Evolutionary conservation across 495 filamentous ascomycete genomes (phyloP), one percentile per base, ranked within the genome.

Genomic region (Hypoxylon rickii): DNA sequence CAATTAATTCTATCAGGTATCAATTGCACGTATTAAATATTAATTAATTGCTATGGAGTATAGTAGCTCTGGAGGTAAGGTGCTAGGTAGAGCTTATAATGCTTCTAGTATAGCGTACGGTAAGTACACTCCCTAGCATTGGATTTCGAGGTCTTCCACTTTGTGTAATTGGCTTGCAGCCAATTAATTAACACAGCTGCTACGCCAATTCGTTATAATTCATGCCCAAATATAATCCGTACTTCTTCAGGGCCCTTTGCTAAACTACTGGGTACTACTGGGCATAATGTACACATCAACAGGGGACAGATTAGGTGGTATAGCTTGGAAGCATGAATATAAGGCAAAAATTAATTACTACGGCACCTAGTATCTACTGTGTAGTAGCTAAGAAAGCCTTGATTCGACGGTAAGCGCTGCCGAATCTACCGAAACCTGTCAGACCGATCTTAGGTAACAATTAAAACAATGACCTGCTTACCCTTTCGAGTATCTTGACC

Each of bases 401-500:
- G 36, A 44, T 50, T 36, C 29, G 26, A 43, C 33, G 34, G 51
- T 61, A 61, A 26, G 44, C 44, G 34, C 40, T 55, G 18, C 58
- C 51, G 58, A 55, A 51, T 50, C 51, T 61, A 51, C 58, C 58
- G 51, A 58, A 29, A 46, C 22, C 54, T 57, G 8, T 21, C 29
- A 40, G 40, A 39, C 41, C 46, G 42, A 46, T 43, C 31, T 40
- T 11, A 5, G 5, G 5, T 31, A 31, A 31, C 26, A 31, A 31
- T n/a, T n/a, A n/a, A n/a, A n/a, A n/a, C n/a, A n/a, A n/a, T n/a
- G n/a, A n/a, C n/a, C n/a, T n/a, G n/a, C n/a, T n/a, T n/a, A n/a
- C n/a, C n/a, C n/a, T n/a, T n/a, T n/a, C n/a, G n/a, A n/a, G n/a
- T n/a, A n/a, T n/a, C n/a, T n/a, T n/a, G n/a, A n/a, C n/a, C n/a